These are phyloP conservation scores for Diaporthe vexans DNA, from an alignment of 2,329 filamentous ascomycete species.

Conservation along the genomic window DNA sequence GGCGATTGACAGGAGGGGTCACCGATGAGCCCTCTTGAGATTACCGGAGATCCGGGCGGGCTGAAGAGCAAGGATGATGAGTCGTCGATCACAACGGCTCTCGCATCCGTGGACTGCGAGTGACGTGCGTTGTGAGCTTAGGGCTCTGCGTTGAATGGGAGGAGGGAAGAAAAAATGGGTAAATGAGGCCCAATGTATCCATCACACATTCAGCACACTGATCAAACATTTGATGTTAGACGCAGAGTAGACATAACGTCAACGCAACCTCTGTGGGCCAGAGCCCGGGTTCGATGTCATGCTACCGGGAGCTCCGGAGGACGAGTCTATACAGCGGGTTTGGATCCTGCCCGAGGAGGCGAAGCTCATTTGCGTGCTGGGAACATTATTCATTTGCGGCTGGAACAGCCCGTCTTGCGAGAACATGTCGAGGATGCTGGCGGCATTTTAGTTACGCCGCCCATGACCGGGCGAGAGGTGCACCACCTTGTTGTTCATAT, in stretches of 20 bases:
- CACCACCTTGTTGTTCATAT: neutral
- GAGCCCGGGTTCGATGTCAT: neutral
- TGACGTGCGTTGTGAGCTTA: neutral
- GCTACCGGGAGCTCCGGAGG: neutral
- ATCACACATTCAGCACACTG: constrained; percentile 6
- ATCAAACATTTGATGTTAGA: neutral
- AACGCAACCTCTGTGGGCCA: neutral
- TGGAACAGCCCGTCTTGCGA: neutral
- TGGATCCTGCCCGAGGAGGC: neutral
- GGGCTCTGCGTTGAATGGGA: neutral
- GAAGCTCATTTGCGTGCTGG: neutral
- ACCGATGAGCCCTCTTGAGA: neutral
- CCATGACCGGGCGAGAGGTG: neutral
- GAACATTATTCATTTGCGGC: neutral
- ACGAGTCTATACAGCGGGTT: neutral
- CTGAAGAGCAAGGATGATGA: neutral
- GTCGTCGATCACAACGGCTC: neutral
- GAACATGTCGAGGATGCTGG: too few relatives aligned
- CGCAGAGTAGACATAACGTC: neutral
- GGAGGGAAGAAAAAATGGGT: neutral
- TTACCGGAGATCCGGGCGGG: neutral
- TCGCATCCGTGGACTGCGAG: neutral
- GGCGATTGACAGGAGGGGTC: neutral
- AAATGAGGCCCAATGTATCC: neutral
- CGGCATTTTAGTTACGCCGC: neutral